Percentiles rank a stretch among this genome's conserved stretches.
phyloP scores from a whole-genome alignment of 352 stramenopile genomes.

The Aphanomyces astaci region DNA sequence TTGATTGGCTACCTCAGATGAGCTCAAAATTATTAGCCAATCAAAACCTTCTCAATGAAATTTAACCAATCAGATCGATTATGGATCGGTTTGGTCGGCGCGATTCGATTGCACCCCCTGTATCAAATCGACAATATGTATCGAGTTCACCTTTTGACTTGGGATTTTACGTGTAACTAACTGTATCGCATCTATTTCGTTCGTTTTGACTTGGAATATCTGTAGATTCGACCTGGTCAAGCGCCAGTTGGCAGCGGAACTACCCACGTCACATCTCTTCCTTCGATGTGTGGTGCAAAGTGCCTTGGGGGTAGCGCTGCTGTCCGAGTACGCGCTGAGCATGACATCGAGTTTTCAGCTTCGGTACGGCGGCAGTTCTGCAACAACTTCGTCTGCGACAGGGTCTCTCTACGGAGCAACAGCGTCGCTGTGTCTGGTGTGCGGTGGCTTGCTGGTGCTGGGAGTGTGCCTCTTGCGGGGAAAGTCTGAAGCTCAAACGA shows the following conservation, averaged over 20 bases:
- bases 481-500: constrained; percentile 48
- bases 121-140: no score
- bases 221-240: constrained; percentile 44
- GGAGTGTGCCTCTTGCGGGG: constrained; percentile 56
- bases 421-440: constrained; percentile 50
- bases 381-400: constrained; percentile 33
- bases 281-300: constrained; percentile 57
- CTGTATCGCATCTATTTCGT: no score
- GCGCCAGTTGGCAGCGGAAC: constrained; percentile 43
- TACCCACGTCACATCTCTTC: constrained; percentile 60
- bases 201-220: no score
- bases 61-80: no score
- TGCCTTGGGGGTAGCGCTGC: constrained; percentile 61
- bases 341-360: constrained; percentile 77
- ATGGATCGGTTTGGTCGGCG: no score
- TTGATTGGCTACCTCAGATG: no score
- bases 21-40: no score
- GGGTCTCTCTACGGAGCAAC: constrained; percentile 52
- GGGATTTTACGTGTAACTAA: no score
- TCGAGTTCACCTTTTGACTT: no score
- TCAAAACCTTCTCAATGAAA: no score
- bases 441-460: constrained; percentile 56
- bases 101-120: no score
- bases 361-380: constrained; percentile 34
- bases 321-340: constrained; percentile 70